Base-by-base conservation (phyloP, 2,329 filamentous ascomycete genomes). In the Claviceps cyperi region DNA sequence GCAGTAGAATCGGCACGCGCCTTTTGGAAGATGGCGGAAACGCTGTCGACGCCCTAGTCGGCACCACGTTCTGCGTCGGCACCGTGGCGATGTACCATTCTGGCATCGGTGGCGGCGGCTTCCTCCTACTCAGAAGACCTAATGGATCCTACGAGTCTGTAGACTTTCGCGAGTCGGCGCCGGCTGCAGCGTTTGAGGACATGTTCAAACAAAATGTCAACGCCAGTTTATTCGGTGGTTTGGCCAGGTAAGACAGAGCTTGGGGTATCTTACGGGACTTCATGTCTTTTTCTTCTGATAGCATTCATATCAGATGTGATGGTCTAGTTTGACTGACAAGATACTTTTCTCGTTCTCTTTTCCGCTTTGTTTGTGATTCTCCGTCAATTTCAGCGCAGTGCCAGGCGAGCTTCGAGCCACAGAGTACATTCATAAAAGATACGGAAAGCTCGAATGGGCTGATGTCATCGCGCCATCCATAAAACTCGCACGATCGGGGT, bases 131-230 rank as follows among this genome's bases (percentile, higher is more conserved):
- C n/a, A 75, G 82, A 53, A 67, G 72, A 2, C 65, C 75, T 5
- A 75, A 84, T 54, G 83, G 83, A 5, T 67, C 69, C 8, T 91
- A 87, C 60, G 86, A 94, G 58, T 84, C 80, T 55, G 80, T 94
- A 55, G 88, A 95, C 62, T 94, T 92, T 63, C 75, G 89, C 15
- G 89, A 94, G 64, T 86, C 79, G 0, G 89, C 89, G 0, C 88
- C 89, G 1, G 85, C 82, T 0, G 85, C 86, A 1, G 82, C 86
- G 0, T 84, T 76, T 54, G 72, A 90, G 63, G 77, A 88, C 56
- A 95, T 94, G 89, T 95, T 82, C 66, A 78, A 77, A 49, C 78
- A 83, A 53, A 78, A 89, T 56, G 75, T 73, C 0, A 66, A 74
- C 4, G 75, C 74, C 2, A 86, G 83, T 47, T 68, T 87, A 3